A percentile compares a stretch with the other conserved stretches of the same genome.
phyloP scores from a whole-genome alignment of 176 grass and related monocot genomes.

The Alloteropsis semialata region DNA sequence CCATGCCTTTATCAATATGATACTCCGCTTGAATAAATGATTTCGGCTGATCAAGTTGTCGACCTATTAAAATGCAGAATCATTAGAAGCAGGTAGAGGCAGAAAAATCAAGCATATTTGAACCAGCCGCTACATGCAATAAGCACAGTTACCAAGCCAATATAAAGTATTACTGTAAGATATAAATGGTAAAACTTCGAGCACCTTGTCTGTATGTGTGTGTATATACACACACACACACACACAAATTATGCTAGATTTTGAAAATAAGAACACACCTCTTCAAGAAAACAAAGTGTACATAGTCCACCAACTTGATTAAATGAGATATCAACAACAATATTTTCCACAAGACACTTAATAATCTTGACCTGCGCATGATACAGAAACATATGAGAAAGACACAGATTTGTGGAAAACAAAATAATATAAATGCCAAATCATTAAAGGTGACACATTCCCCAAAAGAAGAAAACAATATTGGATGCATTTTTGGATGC shows the following conservation, averaged over 20 bases:
- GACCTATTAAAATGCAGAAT: constrained; percentile 50
- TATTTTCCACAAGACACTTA: constrained; percentile 96
- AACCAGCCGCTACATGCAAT: constrained; percentile 9
- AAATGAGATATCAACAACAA: constrained; percentile 96
- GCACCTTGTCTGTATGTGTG: neutral
- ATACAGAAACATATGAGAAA: constrained; percentile 31
- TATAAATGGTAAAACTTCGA: neutral
- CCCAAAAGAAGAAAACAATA: neutral
- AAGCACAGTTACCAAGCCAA: constrained; percentile 2
- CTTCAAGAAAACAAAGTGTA: constrained; percentile 95
- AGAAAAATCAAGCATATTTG: constrained; percentile 29
- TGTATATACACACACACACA: no score
- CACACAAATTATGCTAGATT: constrained; percentile 7
- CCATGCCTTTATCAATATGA: constrained; percentile 97
- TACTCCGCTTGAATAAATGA: constrained; percentile 97
- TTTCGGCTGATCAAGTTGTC: constrained; percentile 66
- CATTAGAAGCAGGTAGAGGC: constrained; percentile 36
- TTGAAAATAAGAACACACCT: constrained; percentile 53
- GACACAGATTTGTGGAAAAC: neutral
- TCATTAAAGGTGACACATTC: neutral
- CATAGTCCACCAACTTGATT: constrained; percentile 98
- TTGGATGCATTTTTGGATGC: neutral
- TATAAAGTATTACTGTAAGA: neutral
- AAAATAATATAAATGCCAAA: neutral
- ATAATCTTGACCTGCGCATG: constrained; percentile 89